phyloP scores from a whole-genome alignment of 2,329 filamentous ascomycete genomes.

The Fusarium musae region DNA sequence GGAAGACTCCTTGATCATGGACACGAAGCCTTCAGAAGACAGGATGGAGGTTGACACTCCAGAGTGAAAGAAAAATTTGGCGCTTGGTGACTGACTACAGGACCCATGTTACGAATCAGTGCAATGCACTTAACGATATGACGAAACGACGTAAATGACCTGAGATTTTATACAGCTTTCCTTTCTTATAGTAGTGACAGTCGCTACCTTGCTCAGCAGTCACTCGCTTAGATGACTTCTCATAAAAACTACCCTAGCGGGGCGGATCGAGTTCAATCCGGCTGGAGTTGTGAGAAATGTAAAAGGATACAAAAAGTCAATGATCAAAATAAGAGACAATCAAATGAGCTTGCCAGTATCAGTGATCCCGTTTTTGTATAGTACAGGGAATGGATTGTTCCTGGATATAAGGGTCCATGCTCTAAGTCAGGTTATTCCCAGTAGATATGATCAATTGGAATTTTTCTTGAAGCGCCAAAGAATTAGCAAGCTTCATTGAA shows the following conservation, averaged over 20 bases:
- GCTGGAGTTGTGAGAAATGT: slow-evolving; percentile 8
- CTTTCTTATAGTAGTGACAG: slow-evolving; percentile 35
- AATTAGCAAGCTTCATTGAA: too few species aligned
- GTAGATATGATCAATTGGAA: not conserved
- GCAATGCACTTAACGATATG: slow-evolving; percentile 36
- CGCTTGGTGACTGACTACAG: slow-evolving; percentile 23
- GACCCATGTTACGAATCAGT: slow-evolving; percentile 33
- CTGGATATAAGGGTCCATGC: not conserved
- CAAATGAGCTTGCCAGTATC: not conserved
- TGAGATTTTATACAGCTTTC: slow-evolving; percentile 34
- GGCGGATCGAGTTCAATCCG: slow-evolving; percentile 11
- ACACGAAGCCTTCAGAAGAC: slow-evolving; percentile 41
- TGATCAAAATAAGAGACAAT: slow-evolving; percentile 8
- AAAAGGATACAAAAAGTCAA: slow-evolving; percentile 30
- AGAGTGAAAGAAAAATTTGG: slow-evolving; percentile 20
- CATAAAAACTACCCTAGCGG: slow-evolving; percentile 7
- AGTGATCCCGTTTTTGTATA: not conserved
- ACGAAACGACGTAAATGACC: slow-evolving; percentile 46
- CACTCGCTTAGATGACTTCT: slow-evolving; percentile 38
- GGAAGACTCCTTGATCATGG: slow-evolving; percentile 41
- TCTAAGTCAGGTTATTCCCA: not conserved
- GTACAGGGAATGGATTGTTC: not conserved
- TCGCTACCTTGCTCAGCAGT: slow-evolving; percentile 33
- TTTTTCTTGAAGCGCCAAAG: not conserved
- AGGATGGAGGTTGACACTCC: slow-evolving; percentile 45